Conservation (phyloP, 495 filamentous ascomycete genomes). For the Gamarada debralockiae region DNA sequence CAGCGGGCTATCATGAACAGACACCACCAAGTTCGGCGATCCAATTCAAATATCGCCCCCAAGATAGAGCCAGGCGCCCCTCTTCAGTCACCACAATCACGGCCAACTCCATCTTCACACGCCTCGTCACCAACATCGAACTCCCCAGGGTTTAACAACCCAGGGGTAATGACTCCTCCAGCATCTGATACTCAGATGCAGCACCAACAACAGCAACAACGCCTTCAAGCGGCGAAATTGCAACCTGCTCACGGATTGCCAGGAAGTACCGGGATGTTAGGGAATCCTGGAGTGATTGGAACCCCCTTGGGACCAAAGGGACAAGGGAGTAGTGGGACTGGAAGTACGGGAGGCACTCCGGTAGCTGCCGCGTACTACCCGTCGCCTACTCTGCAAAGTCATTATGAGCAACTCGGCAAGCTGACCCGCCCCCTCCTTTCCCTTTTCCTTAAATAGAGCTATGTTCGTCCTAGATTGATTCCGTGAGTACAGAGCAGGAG, state of each 20-base stretch:
- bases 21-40: constrained; percentile 62
- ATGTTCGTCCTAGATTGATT: constrained; percentile 79
- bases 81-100: constrained; percentile 55
- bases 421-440: constrained; percentile 52
- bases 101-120: constrained; percentile 81
- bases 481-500: constrained; percentile 90
- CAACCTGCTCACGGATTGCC: constrained; percentile 31
- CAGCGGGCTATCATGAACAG: constrained; percentile 71
- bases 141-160: constrained; percentile 66
- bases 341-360: constrained; percentile 32
- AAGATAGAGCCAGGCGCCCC: constrained; percentile 61
- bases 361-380: constrained; percentile 54
- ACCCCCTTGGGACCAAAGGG: constrained; percentile 28
- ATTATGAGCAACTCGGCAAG: constrained; percentile 98
- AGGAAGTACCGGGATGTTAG: constrained; percentile 17
- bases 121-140: constrained; percentile 72
- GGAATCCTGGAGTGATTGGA: constrained; percentile 24
- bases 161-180: constrained; percentile 66
- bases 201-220: constrained; percentile 31
- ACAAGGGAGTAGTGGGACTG: constrained; percentile 26
- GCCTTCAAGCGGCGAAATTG: constrained; percentile 34
- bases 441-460: constrained; percentile 56
- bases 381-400: constrained; percentile 77
- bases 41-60: constrained; percentile 65
- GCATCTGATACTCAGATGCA: constrained; percentile 59